Base-by-base conservation (phyloP, 768 basidiomycete species). In the Podaxis rugospora region DNA sequence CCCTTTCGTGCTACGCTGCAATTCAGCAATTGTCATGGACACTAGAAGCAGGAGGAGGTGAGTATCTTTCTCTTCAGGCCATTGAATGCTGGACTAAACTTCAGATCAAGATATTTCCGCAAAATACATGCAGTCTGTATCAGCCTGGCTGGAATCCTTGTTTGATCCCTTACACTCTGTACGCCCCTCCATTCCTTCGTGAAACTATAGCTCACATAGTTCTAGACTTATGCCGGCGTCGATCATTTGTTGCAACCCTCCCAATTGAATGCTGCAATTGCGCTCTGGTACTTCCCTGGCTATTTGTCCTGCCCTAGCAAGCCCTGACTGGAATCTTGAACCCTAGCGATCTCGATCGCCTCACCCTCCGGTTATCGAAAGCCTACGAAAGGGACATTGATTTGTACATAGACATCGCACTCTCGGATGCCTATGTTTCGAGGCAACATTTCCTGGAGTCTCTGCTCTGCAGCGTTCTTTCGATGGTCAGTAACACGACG, bases 1-100 rank as follows among this genome's bases (percentile, higher is more conserved):
- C 83, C 3, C 67, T 89, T 9, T 62, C 71, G 23, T 81, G 79
- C 58, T 70, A 88, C 37, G 72, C 80, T 11, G 68, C 77, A 0
- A 85, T 86, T 66, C 84, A 83, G 63, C 86, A 86, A 63, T 69
- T 84, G n/a, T 42, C 79, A 32, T 89, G 87, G 88, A 62, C 73
- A 7, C 61, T 70, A 18, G 75, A 80, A 28, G 74, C 73, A 4
- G 69, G 64, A 32, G 66, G 70, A 64, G 67, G 88, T 88, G 63
- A 62, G 78, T 63, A 32, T 10, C 18, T 4, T 58, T 52, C 14
- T 4, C 14, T 36, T 44, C 47, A 40, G 14, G 16, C 54, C 27
- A 11, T 25, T 5, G 3, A 57, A 42, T 32, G 57, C 28, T 16
- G 27, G 14, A n/a, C 16, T 49, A 28, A 44, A 10, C 11, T 16